phyloP scores from a whole-genome alignment of 345 rosid species.

The Salix brachista region DNA sequence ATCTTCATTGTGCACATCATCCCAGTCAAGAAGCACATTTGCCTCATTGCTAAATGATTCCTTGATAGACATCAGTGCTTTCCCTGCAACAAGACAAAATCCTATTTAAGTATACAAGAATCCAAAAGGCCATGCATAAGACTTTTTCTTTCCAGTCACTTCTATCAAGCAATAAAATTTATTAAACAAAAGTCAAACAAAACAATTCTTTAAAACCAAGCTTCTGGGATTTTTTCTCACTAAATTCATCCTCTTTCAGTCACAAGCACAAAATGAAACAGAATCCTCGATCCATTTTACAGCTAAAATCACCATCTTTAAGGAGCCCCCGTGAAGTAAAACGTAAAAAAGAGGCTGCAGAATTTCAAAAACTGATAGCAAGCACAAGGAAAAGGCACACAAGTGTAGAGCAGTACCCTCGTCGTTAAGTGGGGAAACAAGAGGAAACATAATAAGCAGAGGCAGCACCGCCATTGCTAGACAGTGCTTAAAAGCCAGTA shows the following conservation, averaged over 20 bases:
- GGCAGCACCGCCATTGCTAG: slow-evolving; percentile 23
- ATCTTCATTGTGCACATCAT: slow-evolving; percentile 48
- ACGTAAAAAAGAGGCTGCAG: background rate
- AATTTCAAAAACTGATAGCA: background rate
- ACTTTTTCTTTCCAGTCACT: background rate
- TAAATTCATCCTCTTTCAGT: background rate
- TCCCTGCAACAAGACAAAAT: slow-evolving; percentile 42
- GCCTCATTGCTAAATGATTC: slow-evolving; percentile 65
- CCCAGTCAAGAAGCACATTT: slow-evolving; percentile 83
- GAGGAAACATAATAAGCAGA: slow-evolving; percentile 25
- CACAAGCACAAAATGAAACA: background rate
- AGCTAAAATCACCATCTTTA: background rate
- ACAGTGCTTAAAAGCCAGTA: background rate
- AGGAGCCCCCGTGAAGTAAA: background rate
- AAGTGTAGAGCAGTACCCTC: slow-evolving; percentile 41
- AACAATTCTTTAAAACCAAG: background rate
- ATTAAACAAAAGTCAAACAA: background rate
- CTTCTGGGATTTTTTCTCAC: background rate
- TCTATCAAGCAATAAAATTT: background rate
- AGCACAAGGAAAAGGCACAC: background rate
- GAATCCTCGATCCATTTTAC: background rate
- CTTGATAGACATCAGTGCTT: slow-evolving; percentile 69
- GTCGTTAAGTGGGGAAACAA: slow-evolving; percentile 41
- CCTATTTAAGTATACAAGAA: background rate
- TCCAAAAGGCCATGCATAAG: background rate